These are phyloP conservation scores for Epichloe baconii DNA, from an alignment of 2,329 filamentous ascomycete genomes.

Conservation along the genomic window DNA sequence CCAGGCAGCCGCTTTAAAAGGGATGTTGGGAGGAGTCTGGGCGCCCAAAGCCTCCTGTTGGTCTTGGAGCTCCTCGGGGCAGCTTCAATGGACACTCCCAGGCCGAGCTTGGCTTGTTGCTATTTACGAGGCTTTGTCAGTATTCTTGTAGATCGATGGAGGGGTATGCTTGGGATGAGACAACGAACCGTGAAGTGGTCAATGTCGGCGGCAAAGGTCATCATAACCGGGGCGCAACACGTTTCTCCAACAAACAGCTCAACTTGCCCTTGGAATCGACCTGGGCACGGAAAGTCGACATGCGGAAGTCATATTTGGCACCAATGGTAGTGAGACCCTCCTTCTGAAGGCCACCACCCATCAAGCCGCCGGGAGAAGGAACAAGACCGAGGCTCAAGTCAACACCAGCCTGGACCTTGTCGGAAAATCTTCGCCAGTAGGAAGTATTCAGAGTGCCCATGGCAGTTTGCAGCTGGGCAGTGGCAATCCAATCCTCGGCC, in stretches of 20 bases:
- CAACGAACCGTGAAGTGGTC: conserved; percentile 82
- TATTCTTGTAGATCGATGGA: conserved; percentile 8
- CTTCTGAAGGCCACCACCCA: conserved; percentile 64
- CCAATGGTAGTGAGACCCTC: conserved; percentile 86
- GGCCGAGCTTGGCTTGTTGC: conserved; percentile 90
- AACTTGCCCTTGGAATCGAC: conserved; percentile 92
- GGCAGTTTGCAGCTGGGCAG: conserved; percentile 68
- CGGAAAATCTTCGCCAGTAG: conserved; percentile 86
- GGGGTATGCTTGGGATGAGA: background rate
- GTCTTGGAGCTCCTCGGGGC: conserved; percentile 75
- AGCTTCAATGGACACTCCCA: conserved; percentile 85
- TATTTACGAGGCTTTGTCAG: conserved; percentile 23
- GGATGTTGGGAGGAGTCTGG: conserved; percentile 43
- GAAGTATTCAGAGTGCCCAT: conserved; percentile 80
- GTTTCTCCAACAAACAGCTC: conserved; percentile 86
- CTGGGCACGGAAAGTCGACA: conserved; percentile 90
- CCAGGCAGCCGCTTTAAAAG: conserved; percentile 35
- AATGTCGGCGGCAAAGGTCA: conserved; percentile 93
- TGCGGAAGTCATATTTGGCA: conserved; percentile 96
- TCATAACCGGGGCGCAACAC: conserved; percentile 83
- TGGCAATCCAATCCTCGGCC: conserved; percentile 82
- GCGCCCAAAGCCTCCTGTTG: conserved; percentile 54
- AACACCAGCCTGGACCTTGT: conserved; percentile 91
- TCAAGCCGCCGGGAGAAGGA: conserved; percentile 50
- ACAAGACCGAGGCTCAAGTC: conserved; percentile 84